phyloP scores from a whole-genome alignment of 495 filamentous ascomycete species.

The Margaritispora aquatica region DNA sequence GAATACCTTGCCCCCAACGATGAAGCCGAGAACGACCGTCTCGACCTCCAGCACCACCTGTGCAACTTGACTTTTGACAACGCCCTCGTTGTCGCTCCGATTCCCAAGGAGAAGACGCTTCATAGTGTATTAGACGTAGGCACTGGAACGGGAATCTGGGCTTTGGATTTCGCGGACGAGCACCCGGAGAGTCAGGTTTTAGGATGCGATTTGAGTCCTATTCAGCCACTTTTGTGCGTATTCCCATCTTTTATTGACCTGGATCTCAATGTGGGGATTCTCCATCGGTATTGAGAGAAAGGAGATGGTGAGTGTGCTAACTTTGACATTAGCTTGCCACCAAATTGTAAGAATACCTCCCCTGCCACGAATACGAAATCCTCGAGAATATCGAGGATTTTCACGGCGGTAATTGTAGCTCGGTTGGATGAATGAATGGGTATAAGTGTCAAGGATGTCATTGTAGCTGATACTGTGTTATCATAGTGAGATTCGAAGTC shows the following conservation, averaged over 20 bases:
- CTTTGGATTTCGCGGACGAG: slow-evolving; percentile 35
- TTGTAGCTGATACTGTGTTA: background rate
- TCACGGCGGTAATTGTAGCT: no score
- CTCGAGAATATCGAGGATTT: no score
- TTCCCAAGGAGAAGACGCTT: slow-evolving; percentile 27
- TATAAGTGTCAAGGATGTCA: no score
- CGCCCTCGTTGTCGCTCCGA: slow-evolving; percentile 27
- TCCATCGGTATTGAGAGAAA: no score
- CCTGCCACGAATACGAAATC: no score
- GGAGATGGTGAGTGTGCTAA: no score
- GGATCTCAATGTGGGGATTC: no score
- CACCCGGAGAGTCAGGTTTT: slow-evolving; percentile 28
- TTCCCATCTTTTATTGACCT: no score
- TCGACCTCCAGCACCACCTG: slow-evolving; percentile 41
- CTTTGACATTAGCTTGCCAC: slow-evolving; percentile 34
- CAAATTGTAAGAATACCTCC: slow-evolving; percentile 42
- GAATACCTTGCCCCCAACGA: slow-evolving; percentile 42
- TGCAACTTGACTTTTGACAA: slow-evolving; percentile 35
- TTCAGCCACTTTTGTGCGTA: slow-evolving; percentile 34
- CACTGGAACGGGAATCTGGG: slow-evolving; percentile 42
- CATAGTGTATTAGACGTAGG: slow-evolving; percentile 39
- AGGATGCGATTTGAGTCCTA: slow-evolving; percentile 46
- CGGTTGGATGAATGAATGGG: no score
- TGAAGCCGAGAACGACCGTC: slow-evolving; percentile 34
- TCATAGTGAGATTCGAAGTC: slow-evolving; percentile 39